Evolutionary conservation across 140 eudicot genomes (phyloP), one percentile per base, ranked within the genome.

Genomic region (Eryngium alpinum): DNA sequence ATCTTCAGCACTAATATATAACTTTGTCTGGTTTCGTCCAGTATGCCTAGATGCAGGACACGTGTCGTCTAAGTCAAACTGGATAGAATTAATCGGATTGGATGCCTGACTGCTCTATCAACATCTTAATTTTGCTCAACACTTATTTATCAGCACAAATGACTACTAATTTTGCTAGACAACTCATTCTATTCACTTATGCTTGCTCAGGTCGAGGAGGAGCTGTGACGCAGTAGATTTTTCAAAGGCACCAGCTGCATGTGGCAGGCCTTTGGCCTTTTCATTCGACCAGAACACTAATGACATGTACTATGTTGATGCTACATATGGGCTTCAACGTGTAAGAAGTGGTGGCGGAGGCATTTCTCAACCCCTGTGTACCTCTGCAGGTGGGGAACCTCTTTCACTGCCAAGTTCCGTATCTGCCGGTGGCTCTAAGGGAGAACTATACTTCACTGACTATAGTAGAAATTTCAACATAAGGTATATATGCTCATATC

Each of bases 271-370:
- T 70, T 0, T 32, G 44, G 75, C 46, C 3, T 18, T 70, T 5
- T 17, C 75, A 19, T 70, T 70, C 24, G 75, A 70, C 49, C 0
- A 32, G 49, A 70, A 32, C 4, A 5, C 49, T 0, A 44, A 44
- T 29, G 75, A 70, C 75, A 70, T 70, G 75, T 70, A 70, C 75
- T 70, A 70, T 6, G 50, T 19, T 7, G 75, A 70, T 70, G 75
- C 75, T 70, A 32, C 21, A 32, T 70, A 70, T 6, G 75, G 75
- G 18, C 75, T 70, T 70, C 75, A 70, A 13, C 75, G 75, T 70
- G 75, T 70, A 70, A 70, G 21, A 70, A 70, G 75, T 70, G 75
- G 75, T 19, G 75, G 75, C 22, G 75, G 75, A 32, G 75, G 75
- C 11, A 25, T 70, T 17, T 46, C 75, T 32, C 49, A 70, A 19